A percentile compares a stretch with the other conserved stretches of the same genome.
Evolutionary conservation across 2,329 filamentous ascomycete genomes (phyloP).

Genomic region (Grosmannia huntii): DNA sequence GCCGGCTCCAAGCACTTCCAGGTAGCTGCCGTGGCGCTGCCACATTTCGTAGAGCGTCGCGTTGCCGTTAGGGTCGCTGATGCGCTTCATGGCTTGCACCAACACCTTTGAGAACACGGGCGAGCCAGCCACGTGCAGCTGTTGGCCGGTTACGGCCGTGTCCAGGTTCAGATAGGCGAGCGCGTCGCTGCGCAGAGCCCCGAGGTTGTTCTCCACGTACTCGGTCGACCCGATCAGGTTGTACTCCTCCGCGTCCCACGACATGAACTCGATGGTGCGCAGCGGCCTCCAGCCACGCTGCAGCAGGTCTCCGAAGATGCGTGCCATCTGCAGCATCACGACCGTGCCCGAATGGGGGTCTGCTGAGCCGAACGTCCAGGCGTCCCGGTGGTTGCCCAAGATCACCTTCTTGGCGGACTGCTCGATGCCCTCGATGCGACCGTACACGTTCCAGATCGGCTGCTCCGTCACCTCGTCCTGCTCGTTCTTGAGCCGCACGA

Average conservation of each 20-base stretch:
- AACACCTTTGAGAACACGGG: slow-evolving; percentile 67
- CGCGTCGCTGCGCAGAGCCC: slow-evolving; percentile 57
- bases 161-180: slow-evolving; percentile 90
- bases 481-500: slow-evolving; percentile 70
- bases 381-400: slow-evolving; percentile 85
- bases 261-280: slow-evolving; percentile 92
- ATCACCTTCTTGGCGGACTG: slow-evolving; percentile 73
- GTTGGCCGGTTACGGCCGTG: slow-evolving; percentile 60
- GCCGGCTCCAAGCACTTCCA: slow-evolving; percentile 59
- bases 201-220: slow-evolving; percentile 76
- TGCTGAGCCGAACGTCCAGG: slow-evolving; percentile 78
- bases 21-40: slow-evolving; percentile 46
- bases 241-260: slow-evolving; percentile 90
- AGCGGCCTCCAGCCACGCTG: slow-evolving; percentile 75
- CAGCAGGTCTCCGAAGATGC: slow-evolving; percentile 69
- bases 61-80: slow-evolving; percentile 60
- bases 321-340: slow-evolving; percentile 77
- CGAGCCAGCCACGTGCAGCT: slow-evolving; percentile 68
- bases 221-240: slow-evolving; percentile 92
- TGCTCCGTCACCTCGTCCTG: slow-evolving; percentile 76
- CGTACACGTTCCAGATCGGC: slow-evolving; percentile 85
- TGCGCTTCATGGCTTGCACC: slow-evolving; percentile 58
- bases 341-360: slow-evolving; percentile 84
- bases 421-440: slow-evolving; percentile 72
- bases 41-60: slow-evolving; percentile 62